Conservation (phyloP, 306 rosid species). For the Rosa lucieae region DNA sequence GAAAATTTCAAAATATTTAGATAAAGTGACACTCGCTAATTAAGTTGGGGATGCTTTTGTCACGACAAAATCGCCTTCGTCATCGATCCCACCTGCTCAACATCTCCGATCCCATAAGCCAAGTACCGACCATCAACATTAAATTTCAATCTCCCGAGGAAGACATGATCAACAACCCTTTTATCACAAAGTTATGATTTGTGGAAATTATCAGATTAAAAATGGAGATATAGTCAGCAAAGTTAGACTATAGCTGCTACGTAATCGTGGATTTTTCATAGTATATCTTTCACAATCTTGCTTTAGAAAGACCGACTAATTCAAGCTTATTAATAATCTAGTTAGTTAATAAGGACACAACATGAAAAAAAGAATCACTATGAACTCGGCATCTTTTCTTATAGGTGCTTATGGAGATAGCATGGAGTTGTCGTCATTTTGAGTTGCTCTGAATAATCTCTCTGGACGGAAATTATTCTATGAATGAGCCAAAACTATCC, state of each 20-base stretch:
- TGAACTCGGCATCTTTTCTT: neutral
- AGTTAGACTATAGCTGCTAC: neutral
- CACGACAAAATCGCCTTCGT: neutral
- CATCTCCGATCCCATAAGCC: neutral
- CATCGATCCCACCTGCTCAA: neutral
- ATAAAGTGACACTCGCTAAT: neutral
- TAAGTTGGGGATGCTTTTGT: neutral
- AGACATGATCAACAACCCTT: neutral
- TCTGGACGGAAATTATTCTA: too few relatives aligned
- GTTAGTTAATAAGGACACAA: neutral
- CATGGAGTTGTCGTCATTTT: neutral
- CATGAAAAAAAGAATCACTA: too few relatives aligned
- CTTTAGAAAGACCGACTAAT: neutral
- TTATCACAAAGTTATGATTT: neutral
- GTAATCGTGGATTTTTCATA: neutral
- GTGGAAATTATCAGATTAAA: too few relatives aligned
- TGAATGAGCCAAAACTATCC: too few relatives aligned
- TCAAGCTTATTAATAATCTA: neutral
- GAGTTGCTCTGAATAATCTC: too few relatives aligned
- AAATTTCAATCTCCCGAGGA: neutral
- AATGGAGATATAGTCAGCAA: neutral
- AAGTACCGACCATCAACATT: neutral
- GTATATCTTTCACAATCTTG: neutral
- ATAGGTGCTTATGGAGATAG: neutral
- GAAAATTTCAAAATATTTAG: neutral